Evolutionary conservation across 2,329 filamentous ascomycete species (phyloP).

Genomic region (Plectosphaerella sp.): DNA sequence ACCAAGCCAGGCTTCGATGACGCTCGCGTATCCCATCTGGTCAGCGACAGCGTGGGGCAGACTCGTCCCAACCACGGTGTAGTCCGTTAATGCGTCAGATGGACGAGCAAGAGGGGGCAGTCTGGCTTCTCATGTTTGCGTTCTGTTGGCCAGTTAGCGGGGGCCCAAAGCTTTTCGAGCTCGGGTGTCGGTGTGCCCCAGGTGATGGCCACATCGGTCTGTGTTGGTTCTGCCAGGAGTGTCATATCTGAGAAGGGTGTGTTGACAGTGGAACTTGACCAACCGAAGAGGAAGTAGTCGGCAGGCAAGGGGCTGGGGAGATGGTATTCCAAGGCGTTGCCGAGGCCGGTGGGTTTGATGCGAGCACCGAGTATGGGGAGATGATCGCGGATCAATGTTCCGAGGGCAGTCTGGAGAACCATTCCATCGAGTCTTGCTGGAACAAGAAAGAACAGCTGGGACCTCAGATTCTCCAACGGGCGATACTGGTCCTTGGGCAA

Average conservation of each 20-base stretch:
- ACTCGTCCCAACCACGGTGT: conserved; percentile 11
- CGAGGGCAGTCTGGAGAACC: conserved; percentile 6
- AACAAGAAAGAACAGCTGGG: conserved; percentile 11
- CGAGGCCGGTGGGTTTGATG: conserved; percentile 4
- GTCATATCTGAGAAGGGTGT: neutral
- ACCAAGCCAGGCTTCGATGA: conserved; percentile 14
- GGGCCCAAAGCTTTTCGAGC: neutral
- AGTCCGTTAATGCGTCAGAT: conserved; percentile 14
- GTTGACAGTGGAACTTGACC: conserved; percentile 5
- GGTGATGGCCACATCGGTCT: neutral
- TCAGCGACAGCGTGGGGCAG: conserved; percentile 15
- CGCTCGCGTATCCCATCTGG: conserved; percentile 13
- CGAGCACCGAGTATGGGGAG: conserved; percentile 12
- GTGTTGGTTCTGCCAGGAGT: neutral
- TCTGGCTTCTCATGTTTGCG: conserved; percentile 11
- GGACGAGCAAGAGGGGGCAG: conserved; percentile 13
- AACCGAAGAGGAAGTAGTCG: conserved; percentile 6
- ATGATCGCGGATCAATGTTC: conserved; percentile 11
- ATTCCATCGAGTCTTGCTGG: conserved; percentile 6
- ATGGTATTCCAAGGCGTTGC: neutral
- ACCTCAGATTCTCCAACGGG: conserved; percentile 10
- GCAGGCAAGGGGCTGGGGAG: neutral
- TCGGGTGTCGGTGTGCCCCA: neutral
- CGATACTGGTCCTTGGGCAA: neutral
- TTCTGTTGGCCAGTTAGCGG: conserved; percentile 10